phyloP scores from a whole-genome alignment of 495 filamentous ascomycete species.

The Daldinia concentrica region DNA sequence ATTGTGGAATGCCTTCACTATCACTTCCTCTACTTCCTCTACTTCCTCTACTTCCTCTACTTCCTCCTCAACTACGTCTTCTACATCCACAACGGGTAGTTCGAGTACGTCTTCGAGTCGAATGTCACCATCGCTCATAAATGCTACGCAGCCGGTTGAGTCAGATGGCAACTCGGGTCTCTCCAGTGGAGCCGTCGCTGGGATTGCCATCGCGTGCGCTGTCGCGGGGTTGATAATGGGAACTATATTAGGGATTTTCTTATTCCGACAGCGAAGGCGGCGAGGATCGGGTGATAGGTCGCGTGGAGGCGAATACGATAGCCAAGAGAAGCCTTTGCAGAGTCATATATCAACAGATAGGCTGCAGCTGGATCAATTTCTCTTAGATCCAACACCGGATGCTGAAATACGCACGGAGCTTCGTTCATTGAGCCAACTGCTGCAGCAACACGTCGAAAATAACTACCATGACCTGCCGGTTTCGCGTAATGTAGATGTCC shows the following conservation, averaged over 20 bases:
- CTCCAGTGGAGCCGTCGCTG: slow-evolving; percentile 37
- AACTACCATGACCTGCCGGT: slow-evolving; percentile 48
- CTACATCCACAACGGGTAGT: slow-evolving; percentile 15
- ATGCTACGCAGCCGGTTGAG: not conserved
- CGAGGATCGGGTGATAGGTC: not conserved
- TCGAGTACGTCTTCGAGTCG: slow-evolving; percentile 4
- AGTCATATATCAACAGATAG: slow-evolving; percentile 17
- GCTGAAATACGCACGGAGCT: slow-evolving; percentile 45
- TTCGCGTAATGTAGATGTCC: slow-evolving; percentile 24
- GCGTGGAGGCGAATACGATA: slow-evolving; percentile 19
- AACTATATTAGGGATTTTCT: slow-evolving; percentile 26
- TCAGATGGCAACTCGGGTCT: slow-evolving; percentile 1
- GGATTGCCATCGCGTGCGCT: slow-evolving; percentile 44
- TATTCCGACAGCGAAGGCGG: slow-evolving; percentile 27
- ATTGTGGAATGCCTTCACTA: slow-evolving; percentile 15
- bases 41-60: not conserved
- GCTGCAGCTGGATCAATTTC: slow-evolving; percentile 42
- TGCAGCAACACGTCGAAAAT: slow-evolving; percentile 49
- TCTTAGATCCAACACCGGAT: slow-evolving; percentile 47
- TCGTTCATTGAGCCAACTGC: slow-evolving; percentile 39
- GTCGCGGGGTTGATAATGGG: slow-evolving; percentile 44
- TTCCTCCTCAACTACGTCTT: not conserved
- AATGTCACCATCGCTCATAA: slow-evolving; percentile 5
- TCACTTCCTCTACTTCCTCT: not conserved
- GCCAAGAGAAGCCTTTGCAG: slow-evolving; percentile 28